Evolutionary conservation across 2,329 filamentous ascomycete genomes (phyloP).

Genomic region (Talaromyces sp.): DNA sequence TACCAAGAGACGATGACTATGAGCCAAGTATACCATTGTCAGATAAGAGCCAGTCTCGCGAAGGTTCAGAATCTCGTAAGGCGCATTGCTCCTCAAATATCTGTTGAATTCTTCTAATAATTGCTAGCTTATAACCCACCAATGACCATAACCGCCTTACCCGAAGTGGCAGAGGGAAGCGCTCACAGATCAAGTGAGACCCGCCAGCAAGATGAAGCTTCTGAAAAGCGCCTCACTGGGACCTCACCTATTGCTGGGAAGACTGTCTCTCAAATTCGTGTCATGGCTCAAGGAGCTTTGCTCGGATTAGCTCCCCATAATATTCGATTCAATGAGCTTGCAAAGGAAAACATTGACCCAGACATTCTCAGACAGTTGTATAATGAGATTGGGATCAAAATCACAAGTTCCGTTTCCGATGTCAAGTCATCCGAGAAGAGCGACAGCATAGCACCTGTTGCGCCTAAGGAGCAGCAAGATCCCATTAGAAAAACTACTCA

Average conservation of each 20-base stretch:
- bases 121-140: constrained; percentile 31
- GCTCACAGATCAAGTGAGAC: neutral
- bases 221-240: neutral
- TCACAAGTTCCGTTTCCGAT: constrained; percentile 10
- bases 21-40: constrained; percentile 12
- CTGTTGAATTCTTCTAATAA: constrained; percentile 16
- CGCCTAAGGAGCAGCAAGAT: neutral
- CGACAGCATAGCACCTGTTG: neutral
- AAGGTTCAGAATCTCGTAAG: constrained; percentile 30
- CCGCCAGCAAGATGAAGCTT: neutral
- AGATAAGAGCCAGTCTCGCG: constrained; percentile 16
- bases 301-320: constrained; percentile 58
- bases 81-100: neutral
- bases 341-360: constrained; percentile 67
- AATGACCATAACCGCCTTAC: constrained; percentile 19
- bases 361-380: constrained; percentile 61
- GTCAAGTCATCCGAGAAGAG: neutral
- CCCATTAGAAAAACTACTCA: neutral
- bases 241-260: constrained; percentile 16
- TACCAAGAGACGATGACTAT: neutral
- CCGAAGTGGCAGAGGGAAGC: constrained; percentile 9
- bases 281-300: constrained; percentile 60
- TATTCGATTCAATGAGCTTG: constrained; percentile 67
- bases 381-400: constrained; percentile 58
- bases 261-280: constrained; percentile 34